Percentiles rank a stretch among this genome's conserved stretches.
These are phyloP conservation scores for Sporisorium iseilematis-ciliati DNA, from an alignment of 1,284 basidiomycete species.

Conservation along the genomic window DNA sequence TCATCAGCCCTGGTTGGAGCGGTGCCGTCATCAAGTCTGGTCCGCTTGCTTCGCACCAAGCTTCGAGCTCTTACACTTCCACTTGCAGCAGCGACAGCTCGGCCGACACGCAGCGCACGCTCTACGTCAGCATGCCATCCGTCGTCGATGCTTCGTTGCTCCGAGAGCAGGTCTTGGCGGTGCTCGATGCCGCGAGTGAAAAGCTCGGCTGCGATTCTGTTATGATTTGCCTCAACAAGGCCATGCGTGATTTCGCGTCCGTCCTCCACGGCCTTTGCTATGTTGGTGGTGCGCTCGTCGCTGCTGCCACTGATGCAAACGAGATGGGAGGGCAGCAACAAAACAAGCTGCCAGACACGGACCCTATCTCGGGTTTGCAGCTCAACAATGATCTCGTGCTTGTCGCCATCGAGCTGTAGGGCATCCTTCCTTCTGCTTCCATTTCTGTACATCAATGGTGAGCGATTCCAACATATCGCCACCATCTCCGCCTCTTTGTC, in stretches of 20 bases:
- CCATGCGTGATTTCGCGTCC: constrained; percentile 49
- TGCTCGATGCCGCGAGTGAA: constrained; percentile 63
- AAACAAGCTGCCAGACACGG: constrained; percentile 18
- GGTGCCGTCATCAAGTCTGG: constrained; percentile 59
- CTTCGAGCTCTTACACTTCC: constrained; percentile 25
- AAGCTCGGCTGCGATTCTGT: constrained; percentile 54
- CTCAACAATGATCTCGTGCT: constrained; percentile 37
- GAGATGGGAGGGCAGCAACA: constrained; percentile 2
- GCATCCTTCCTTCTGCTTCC: not conserved
- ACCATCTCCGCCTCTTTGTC: not conserved
- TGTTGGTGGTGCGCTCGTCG: constrained; percentile 59
- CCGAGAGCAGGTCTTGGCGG: constrained; percentile 57
- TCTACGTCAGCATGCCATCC: constrained; percentile 63
- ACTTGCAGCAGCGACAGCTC: constrained; percentile 34
- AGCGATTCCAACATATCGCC: constrained; percentile 20
- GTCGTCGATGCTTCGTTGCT: constrained; percentile 45
- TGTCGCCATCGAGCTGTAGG: constrained; percentile 47
- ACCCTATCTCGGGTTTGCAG: constrained; percentile 31
- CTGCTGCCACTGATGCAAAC: constrained; percentile 20
- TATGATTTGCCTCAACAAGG: constrained; percentile 55
- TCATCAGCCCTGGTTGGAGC: constrained; percentile 60
- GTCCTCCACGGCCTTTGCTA: constrained; percentile 64
- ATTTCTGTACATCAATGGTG: not conserved
- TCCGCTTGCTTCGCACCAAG: not conserved
- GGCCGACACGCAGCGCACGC: constrained; percentile 48